Percentiles rank a stretch among this genome's conserved stretches.
Evolutionary conservation across 139 green algal species (phyloP).

Genomic region (Spirogloea muscicola): DNA sequence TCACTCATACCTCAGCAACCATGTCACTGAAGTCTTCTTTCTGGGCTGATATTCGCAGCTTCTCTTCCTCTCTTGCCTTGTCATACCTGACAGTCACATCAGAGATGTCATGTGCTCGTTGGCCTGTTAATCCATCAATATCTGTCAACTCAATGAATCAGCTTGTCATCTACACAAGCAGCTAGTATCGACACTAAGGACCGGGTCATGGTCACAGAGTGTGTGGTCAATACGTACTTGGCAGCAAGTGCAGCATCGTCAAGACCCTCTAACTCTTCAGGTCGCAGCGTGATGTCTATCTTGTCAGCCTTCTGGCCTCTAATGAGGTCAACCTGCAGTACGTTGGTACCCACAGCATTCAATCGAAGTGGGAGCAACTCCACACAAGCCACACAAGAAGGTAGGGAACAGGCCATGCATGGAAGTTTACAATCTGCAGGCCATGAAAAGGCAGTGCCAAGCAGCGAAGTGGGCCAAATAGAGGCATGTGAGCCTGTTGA

Average conservation of each 20-base stretch:
- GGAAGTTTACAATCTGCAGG: no score
- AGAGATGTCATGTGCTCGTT: neutral
- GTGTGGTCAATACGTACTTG: conserved; percentile 10
- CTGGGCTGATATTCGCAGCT: conserved; percentile 1
- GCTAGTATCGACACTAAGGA: neutral
- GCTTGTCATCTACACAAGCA: neutral
- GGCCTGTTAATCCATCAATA: neutral
- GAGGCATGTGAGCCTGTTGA: no score
- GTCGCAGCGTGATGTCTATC: conserved; percentile 81
- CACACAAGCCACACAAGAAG: neutral
- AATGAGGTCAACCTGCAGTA: conserved; percentile 9
- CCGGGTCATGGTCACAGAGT: neutral
- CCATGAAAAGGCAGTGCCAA: no score
- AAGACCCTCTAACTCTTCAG: conserved; percentile 88
- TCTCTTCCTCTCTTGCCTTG: no score
- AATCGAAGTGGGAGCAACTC: neutral
- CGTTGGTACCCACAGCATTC: neutral
- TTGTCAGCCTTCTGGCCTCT: conserved; percentile 52
- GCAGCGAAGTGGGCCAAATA: no score
- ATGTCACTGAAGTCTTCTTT: conserved; percentile 90
- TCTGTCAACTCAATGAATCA: neutral
- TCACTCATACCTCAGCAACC: conserved; percentile 66
- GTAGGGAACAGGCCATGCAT: no score
- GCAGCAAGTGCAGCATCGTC: conserved; percentile 60
- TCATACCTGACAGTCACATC: conserved; percentile 39